Evolutionary conservation across 257 asterid genomes (phyloP).

Genomic region (Nicotiana paniculata): DNA sequence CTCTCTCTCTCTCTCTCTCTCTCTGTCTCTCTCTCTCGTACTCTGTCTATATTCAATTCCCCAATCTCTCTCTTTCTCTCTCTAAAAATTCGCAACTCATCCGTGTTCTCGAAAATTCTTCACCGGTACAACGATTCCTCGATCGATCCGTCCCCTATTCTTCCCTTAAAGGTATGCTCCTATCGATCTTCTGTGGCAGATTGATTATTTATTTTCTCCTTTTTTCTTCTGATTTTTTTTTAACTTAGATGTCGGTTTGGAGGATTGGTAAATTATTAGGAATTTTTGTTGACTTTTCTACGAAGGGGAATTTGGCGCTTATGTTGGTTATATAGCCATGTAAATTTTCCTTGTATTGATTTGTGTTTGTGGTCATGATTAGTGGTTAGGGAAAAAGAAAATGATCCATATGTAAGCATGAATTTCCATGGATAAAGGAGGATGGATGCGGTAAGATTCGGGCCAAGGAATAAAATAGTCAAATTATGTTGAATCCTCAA

Average conservation of each 20-base stretch:
- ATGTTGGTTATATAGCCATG: not conserved
- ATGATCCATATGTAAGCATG: not conserved
- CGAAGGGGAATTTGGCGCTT: not conserved
- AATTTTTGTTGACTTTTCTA: not conserved
- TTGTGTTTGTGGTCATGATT: not conserved
- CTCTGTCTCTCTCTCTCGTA: not conserved
- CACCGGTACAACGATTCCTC: not conserved
- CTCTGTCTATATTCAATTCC: conserved; percentile 3
- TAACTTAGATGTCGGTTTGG: not conserved
- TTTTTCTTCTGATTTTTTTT: not conserved
- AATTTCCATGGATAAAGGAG: not conserved
- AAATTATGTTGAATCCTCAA: not conserved
- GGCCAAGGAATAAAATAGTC: not conserved
- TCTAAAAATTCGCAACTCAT: not conserved
- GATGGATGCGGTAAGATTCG: not conserved
- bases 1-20: not conserved
- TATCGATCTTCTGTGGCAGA: not conserved
- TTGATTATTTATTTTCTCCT: not conserved
- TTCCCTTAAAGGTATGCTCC: not conserved
- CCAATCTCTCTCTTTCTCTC: not conserved
- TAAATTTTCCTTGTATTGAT: not conserved
- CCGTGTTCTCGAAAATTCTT: not conserved
- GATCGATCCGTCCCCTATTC: not conserved
- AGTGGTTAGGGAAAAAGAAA: not conserved
- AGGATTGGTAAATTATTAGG: not conserved